Base-by-base conservation (phyloP, 1,139 yeast species). In the Taiozyma sp. region DNA sequence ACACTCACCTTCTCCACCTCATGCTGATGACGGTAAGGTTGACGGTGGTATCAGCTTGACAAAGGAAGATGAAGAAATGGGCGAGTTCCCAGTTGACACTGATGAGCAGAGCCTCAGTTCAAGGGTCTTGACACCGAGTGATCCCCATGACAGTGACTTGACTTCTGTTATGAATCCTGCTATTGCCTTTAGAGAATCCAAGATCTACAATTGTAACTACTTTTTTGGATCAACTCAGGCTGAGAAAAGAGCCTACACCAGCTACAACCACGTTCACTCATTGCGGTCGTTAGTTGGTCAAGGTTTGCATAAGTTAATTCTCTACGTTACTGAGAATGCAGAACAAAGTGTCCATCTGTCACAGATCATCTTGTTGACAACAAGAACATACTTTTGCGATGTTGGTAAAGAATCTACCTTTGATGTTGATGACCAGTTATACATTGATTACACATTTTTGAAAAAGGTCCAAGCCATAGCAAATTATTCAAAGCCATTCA, bases 381-480 rank as follows among this genome's bases (percentile, higher is more conserved):
- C 86, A 49, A 83, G 86, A 59, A 81, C 86, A 11, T 93, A 96
- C 90, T 81, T 93, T 56, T 78, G 88, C 19, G 95, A 90, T 64
- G 86, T 87, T 29, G 96, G 96, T 1, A 76, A 81, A 55, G 96
- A 88, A 60, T 73, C 87, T 14, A 71, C 85, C 1, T 78, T 85
- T 47, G 85, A 78, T 48, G 70, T 79, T 13, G 80, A 83, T 54
- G 79, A 77, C 39, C 72, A 70, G 43, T 66, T 75, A 11, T 63
- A 67, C 37, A 66, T 77, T 28, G 74, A 78, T 43, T 72, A 78
- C 52, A 70, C 71, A 2, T 76, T 72, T 54, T 70, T 79, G 54
- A 75, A 73, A 41, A 73, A 74, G 46, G 71, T 72, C 34, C 81
- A 75, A 60, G 62, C 74, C 28, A 60, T 77, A 4, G 69, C 78